Base-by-base conservation (phyloP, 768 basidiomycete species). In the Polyporus arcularius region DNA sequence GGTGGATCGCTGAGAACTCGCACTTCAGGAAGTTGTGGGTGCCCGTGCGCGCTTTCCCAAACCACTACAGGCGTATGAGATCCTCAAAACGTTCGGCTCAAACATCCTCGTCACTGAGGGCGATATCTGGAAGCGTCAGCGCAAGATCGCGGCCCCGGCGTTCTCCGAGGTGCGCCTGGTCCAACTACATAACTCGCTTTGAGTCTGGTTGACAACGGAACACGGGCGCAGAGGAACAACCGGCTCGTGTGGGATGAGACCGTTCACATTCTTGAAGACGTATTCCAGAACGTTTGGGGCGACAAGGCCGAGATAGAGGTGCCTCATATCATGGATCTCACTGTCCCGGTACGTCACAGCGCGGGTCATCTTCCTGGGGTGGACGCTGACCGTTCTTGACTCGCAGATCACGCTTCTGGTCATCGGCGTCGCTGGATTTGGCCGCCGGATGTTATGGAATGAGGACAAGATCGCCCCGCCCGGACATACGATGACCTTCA, bases 91-190 rank as follows among this genome's bases (percentile, higher is more conserved):
- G 55, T 89, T 80, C 66, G 87, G 87, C 2, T 67, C 66, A 10
- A 90, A 88, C 63, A 83, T 88, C 43, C 80, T 89, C 26, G 80
- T 79, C 1, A 84, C 84, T 0, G 87, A 89, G 65, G 82, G 81
- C 40, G 80, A 84, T 4, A 78, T 82, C 61, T 89, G 86, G 86
- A 86, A 86, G 68, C 80, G 80, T 35, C 85, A 85, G 62, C 73
- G 86, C 50, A 85, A 83, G 67, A 80, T 88, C 40, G 74, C 80
- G 15, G 83, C 83, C 0, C 85, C 86, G 16, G 80, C 84, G 0
- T 88, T 88, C 67, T 83, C 83, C 8, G 85, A 87, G 68, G 84
- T 85, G 14, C 18, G 60, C 41, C 8, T 32, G 21, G 21, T 26
- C 21, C 39, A 12, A 15, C 3, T 16, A 21, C 28, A 3, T 45